phyloP scores from a whole-genome alignment of 2,329 filamentous ascomycete genomes.

The Scortechinia acanthostroma region DNA sequence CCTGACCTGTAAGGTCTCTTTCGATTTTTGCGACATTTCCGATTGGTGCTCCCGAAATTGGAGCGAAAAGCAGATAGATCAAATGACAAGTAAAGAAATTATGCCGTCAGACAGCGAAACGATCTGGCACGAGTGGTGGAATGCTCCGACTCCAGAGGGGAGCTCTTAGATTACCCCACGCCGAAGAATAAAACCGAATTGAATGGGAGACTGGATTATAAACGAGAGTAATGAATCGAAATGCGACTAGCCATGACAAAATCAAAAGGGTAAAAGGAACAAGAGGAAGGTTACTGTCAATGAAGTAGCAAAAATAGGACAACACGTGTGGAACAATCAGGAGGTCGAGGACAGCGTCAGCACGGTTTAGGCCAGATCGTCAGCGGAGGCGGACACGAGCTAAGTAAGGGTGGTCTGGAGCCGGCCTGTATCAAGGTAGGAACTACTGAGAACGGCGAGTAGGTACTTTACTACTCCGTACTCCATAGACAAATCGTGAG shows the following conservation, averaged over 20 bases:
- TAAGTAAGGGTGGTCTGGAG: background rate
- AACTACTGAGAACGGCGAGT: too few species aligned
- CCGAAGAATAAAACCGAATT: background rate
- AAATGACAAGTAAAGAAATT: background rate
- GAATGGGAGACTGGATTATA: slow-evolving; percentile 7
- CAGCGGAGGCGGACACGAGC: slow-evolving; percentile 8
- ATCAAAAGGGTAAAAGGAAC: slow-evolving; percentile 9
- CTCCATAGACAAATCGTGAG: too few species aligned
- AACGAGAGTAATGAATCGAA: slow-evolving; percentile 23
- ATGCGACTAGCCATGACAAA: slow-evolving; percentile 22
- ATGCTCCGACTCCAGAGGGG: background rate
- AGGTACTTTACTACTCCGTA: too few species aligned
- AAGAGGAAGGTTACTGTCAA: slow-evolving; percentile 13
- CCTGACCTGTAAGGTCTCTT: slow-evolving; percentile 23
- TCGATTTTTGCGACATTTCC: slow-evolving; percentile 10
- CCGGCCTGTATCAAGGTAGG: too few species aligned
- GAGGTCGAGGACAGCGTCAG: background rate
- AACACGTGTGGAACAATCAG: slow-evolving; percentile 12
- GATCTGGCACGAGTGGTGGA: background rate
- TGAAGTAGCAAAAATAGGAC: slow-evolving; percentile 10
- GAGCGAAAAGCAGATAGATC: background rate
- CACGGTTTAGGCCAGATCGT: slow-evolving; percentile 23
- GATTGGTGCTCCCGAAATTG: too few species aligned
- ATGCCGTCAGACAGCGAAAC: background rate
- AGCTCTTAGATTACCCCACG: background rate